Conservation (phyloP, 345 rosid species). For the Hibiscus tridactylites region DNA sequence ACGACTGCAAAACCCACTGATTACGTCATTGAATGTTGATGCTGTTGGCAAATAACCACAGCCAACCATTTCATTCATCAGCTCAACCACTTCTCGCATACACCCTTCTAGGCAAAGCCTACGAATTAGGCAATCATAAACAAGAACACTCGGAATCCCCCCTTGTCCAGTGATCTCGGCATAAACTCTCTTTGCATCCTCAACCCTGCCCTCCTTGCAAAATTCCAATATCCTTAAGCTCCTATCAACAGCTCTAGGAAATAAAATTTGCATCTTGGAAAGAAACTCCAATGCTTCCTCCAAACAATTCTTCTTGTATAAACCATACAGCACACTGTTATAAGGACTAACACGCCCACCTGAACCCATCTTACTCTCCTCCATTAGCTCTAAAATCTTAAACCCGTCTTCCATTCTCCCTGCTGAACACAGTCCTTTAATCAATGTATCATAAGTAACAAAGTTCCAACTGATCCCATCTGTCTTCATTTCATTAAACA, state of each 20-base stretch:
- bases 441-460: conserved; percentile 43
- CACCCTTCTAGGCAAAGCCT: conserved; percentile 15
- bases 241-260: conserved; percentile 30
- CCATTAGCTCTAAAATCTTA: conserved; percentile 35
- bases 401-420: conserved; percentile 49
- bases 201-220: conserved; percentile 41
- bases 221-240: conserved; percentile 45
- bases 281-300: not conserved
- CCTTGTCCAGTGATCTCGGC: conserved; percentile 46
- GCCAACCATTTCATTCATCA: not conserved
- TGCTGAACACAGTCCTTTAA: conserved; percentile 46
- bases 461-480: conserved; percentile 68
- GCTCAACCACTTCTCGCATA: not conserved
- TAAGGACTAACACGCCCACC: conserved; percentile 1
- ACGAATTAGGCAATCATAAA: conserved; percentile 52
- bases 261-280: conserved; percentile 1
- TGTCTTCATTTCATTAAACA: conserved; percentile 67
- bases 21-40: not conserved
- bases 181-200: conserved; percentile 32
- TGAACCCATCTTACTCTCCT: conserved; percentile 30
- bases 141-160: conserved; percentile 38
- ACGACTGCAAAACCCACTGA: not conserved
- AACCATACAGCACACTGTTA: conserved; percentile 2
- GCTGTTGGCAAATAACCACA: not conserved
- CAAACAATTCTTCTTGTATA: not conserved